These are phyloP conservation scores for Nephelium lappaceum DNA, from an alignment of 345 rosid genomes.

Conservation along the genomic window DNA sequence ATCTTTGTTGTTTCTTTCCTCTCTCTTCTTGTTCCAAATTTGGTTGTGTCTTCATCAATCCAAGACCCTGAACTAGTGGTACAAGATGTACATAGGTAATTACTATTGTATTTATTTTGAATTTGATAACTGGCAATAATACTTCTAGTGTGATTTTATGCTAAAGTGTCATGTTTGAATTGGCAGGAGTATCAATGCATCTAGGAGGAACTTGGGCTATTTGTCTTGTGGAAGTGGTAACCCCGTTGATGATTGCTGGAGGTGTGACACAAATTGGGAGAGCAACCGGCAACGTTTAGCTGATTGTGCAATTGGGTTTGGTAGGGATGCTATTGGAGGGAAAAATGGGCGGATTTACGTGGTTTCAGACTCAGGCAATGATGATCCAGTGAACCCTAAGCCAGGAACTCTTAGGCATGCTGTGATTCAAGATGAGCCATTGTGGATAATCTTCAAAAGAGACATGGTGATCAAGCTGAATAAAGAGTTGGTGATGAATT, in stretches of 20 bases:
- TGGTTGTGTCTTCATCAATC: conserved; percentile 32
- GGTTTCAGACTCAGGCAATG: conserved; percentile 58
- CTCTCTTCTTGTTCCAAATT: conserved; percentile 17
- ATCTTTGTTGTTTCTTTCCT: conserved; percentile 16
- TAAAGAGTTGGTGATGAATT: conserved; percentile 66
- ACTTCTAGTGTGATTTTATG: not conserved
- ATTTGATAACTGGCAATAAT: not conserved
- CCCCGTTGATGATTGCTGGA: conserved; percentile 84
- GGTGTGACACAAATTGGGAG: conserved; percentile 80
- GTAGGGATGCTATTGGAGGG: conserved; percentile 73
- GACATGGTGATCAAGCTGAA: conserved; percentile 74
- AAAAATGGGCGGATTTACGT: conserved; percentile 62
- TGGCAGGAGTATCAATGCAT: conserved; percentile 62
- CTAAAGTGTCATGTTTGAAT: no score
- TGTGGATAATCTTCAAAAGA: conserved; percentile 75
- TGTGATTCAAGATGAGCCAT: conserved; percentile 70
- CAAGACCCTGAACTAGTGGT: conserved; percentile 48
- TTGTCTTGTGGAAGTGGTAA: conserved; percentile 65
- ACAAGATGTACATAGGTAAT: conserved; percentile 47
- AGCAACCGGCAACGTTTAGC: conserved; percentile 62
- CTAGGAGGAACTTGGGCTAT: conserved; percentile 70
- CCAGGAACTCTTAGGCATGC: conserved; percentile 76
- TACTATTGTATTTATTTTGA: not conserved
- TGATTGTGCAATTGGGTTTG: conserved; percentile 80
- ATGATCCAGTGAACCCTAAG: conserved; percentile 58